Base-by-base conservation (phyloP, 2,329 filamentous ascomycete species). In the Penicillium digitatum region DNA sequence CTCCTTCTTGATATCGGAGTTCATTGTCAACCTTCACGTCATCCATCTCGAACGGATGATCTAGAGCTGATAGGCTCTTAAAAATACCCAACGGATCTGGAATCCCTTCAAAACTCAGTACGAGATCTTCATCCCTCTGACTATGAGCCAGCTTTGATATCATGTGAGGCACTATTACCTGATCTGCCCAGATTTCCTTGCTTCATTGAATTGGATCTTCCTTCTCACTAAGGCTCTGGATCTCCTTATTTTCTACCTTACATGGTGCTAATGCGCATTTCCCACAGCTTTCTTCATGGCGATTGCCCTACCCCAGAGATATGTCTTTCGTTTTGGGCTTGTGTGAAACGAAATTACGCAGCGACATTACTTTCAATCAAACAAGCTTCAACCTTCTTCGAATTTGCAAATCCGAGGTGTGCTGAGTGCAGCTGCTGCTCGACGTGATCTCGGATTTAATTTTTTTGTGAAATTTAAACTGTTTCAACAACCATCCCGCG, bases 311-410 rank as follows among this genome's bases (percentile, higher is more conserved):
- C 67, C 68, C 58, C 69, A 71, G 65, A 75, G 74, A 76, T 71
- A 76, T 76, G 73, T 72, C 73, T 70, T 70, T 72, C 66, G 71
- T 70, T 74, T 70, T 69, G 67, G 69, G 65, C 68, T 71, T 73
- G 67, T 71, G 70, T 74, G 72, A 73, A 74, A 65, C 67, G 69
- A 70, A 66, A 70, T 72, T 66, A 68, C 66, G 66, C 68, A 74
- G 67, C 68, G 68, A 71, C 66, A 62, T 69, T 59, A 60, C 66
- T 67, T 71, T 62, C 53, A 66, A 68, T 68, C 64, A 67, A 68
- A 54, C 61, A 61, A 61, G 61, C 62, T 62, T 65, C 61, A 43
- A 64, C 49, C 38, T 59, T 57, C 61, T 57, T 59, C 58, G 62
- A 12, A 38, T 24, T 31, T 55, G 47, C 40, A 7, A 61, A 59